These are phyloP conservation scores for Lactifluus pinguis DNA, from an alignment of 768 basidiomycete species.

Conservation along the genomic window DNA sequence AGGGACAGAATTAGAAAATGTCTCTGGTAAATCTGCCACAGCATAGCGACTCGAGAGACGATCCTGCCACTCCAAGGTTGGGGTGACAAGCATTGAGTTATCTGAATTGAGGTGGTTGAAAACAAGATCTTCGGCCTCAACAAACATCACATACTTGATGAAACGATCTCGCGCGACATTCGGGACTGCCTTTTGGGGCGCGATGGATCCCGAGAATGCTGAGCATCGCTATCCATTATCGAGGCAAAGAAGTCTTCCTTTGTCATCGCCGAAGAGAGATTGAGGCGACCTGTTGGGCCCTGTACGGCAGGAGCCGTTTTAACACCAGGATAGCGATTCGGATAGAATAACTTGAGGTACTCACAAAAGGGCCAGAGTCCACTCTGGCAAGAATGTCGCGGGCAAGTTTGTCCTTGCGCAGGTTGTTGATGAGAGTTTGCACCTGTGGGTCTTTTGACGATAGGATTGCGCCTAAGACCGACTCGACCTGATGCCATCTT, in stretches of 20 bases:
- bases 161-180: conserved; percentile 72
- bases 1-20: not conserved
- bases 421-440: conserved; percentile 49
- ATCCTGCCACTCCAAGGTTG: conserved; percentile 75
- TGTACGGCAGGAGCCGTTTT: conserved; percentile 23
- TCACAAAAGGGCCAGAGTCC: conserved; percentile 70
- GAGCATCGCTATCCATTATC: conserved; percentile 48
- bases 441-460: conserved; percentile 61
- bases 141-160: conserved; percentile 41
- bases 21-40: conserved; percentile 14
- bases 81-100: conserved; percentile 49
- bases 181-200: conserved; percentile 65
- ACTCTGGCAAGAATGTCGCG: conserved; percentile 69
- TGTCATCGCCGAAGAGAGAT: conserved; percentile 51
- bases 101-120: conserved; percentile 29
- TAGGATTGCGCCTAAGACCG: conserved; percentile 74
- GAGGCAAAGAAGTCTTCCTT: conserved; percentile 77
- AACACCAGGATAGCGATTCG: not conserved
- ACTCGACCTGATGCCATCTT: conserved; percentile 86
- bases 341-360: conserved; percentile 20
- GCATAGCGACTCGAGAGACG: conserved; percentile 50
- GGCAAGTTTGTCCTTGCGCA: conserved; percentile 67
- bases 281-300: conserved; percentile 62
- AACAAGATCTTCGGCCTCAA: not conserved
- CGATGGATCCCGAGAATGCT: conserved; percentile 42